Evolutionary conservation across 2,329 filamentous ascomycete genomes (phyloP), one percentile per base, ranked within the genome.

Genomic region (Madurella fahalii): DNA sequence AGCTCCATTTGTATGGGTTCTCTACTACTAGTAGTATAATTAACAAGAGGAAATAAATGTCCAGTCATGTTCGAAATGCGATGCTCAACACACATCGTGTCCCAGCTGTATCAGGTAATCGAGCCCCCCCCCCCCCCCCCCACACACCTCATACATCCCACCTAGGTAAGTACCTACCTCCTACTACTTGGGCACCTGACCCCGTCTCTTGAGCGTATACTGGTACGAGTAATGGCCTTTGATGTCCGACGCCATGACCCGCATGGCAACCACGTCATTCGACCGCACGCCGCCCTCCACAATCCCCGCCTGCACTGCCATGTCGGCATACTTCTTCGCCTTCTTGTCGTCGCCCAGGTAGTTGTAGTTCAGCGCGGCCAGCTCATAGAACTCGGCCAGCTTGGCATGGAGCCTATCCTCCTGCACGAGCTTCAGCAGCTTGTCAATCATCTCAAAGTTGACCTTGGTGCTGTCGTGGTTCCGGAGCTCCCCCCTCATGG

Each of bases 351-450:
- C 46, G 2, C 67, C 67, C 7, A 72, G 65, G 12, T 72, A 70
- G 61, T 70, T 73, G 50, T 70, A 73, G 17, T 72, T 71, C 39
- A 74, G 46, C 20, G 74, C 72, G 5, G 70, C 69, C 56, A 70
- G 66, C 16, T 72, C 71, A 60, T 74, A 75, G 9, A 71, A 65
- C 15, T 69, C 63, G 13, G 72, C 69, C 40, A 74, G 55, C 55
- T 70, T 71, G 0, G 65, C 67, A 32, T 75, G 64, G 5, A 75
- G 54, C 0, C 67, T 64, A 48, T 75, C 69, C 37, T 68, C 48
- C 16, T 67, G 62, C 40, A 72, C 69, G 32, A 72, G 32, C 8
- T 59, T 53, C 5, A 75, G 17, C 3, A 73, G 56, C 7, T 65
- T 50, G 44, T 69, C 68, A 2, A 72, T 70, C 57, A 68, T 50